Evolutionary conservation across 2,329 filamentous ascomycete species (phyloP), one percentile per base, ranked within the genome.

Genomic region (Zasmidium cellare): DNA sequence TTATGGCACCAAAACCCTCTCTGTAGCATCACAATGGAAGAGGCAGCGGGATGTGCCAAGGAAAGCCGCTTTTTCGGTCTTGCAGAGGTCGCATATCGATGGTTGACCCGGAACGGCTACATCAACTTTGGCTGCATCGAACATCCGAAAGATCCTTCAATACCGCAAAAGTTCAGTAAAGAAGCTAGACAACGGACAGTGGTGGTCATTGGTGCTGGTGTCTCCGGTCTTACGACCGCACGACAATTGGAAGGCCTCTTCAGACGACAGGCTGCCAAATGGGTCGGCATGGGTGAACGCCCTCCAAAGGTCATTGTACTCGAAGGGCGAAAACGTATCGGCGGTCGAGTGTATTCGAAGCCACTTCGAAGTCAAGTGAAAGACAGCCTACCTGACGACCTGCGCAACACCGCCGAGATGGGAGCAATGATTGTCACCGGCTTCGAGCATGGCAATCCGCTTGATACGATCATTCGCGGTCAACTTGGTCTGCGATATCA

Each of bases 381-480:
- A 56, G 71, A 79, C 69, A 75, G 76, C 63, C 66, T 85, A 71
- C 76, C 80, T 71, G 68, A 79, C 64, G 71, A 80, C 75, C 84
- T 82, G 72, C 83, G 76, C 51, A 89, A 88, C 69, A 97, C 92
- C 19, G 94, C 91, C 28, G 94, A 99, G 73, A 96, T 97, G 87
- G 94, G 94, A 24, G 94, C 93, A 55, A 96, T 99, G 82, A 97
- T 99, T 59, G 92, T 99, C 60, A 97, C 96, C 31, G 94, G 94
- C 0, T 99, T 97, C 72, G 92, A 97, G 65, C 86, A 91, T 64
- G 96, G 96, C 18, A 99, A 99, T 67, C 94, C 94, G 3, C 78
- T 99, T 66, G 96, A 97, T 71, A 85, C 92, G 50, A 86, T 99
- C 59, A 87, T 99, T 56, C 87, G 94, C 65, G 92, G 91, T 16